These are phyloP conservation scores for Apophysomyces elegans DNA, from an alignment of 371 early-diverging fungal genomes.

Conservation along the genomic window DNA sequence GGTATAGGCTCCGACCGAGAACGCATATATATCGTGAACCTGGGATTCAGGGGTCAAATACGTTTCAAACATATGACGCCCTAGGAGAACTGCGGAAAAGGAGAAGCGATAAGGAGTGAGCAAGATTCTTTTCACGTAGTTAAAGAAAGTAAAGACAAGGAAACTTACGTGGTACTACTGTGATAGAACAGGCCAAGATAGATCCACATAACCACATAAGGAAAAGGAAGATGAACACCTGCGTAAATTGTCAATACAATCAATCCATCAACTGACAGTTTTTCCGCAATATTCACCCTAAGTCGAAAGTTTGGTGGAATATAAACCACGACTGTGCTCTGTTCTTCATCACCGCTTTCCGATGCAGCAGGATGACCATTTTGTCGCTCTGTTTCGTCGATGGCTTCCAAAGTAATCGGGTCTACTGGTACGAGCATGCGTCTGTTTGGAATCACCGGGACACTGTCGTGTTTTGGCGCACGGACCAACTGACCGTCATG, in stretches of 20 bases:
- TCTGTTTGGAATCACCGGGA: conserved; percentile 69
- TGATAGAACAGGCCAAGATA: conserved; percentile 47
- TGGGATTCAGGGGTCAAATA: conserved; percentile 38
- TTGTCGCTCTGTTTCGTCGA: conserved; percentile 63
- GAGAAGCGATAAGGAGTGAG: not conserved
- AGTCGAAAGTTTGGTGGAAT: conserved; percentile 65
- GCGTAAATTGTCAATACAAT: too few species aligned
- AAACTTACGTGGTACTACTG: conserved; percentile 57
- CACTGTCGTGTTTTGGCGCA: conserved; percentile 73
- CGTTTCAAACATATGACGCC: conserved; percentile 47
- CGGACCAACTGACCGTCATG: conserved; percentile 68
- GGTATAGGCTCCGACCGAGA: conserved; percentile 47
- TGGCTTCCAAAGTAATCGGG: conserved; percentile 59
- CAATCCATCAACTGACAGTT: too few species aligned
- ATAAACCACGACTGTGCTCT: conserved; percentile 65
- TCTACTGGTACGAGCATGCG: conserved; percentile 78
- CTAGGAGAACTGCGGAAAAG: conserved; percentile 46
- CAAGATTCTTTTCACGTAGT: too few species aligned
- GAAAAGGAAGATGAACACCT: conserved; percentile 34
- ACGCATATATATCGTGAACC: conserved; percentile 66
- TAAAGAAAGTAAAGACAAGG: not conserved
- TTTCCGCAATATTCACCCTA: conserved; percentile 33
- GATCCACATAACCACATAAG: conserved; percentile 66
- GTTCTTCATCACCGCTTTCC: conserved; percentile 51
- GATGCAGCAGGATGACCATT: conserved; percentile 59